Base-by-base conservation (phyloP, 106 monocot species). In the Dioscorea dumetorum region DNA sequence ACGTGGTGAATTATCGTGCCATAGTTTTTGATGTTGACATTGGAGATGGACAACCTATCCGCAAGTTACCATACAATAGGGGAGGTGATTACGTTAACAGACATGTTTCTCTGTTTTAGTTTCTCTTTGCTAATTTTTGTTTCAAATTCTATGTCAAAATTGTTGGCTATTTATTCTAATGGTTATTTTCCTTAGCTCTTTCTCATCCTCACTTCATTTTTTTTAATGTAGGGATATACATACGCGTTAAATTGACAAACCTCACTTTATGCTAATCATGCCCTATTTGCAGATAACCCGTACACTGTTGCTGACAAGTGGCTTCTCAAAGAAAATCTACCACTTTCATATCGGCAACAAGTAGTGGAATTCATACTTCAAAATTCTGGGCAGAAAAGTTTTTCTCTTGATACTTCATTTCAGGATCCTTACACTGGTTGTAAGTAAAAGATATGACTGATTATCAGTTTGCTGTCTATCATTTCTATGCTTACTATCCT, bases 11-110 rank as follows among this genome's bases (percentile, higher is more conserved):
- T 72, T 80, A 12, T 63, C 49, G 31, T 67, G 56, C 9, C 49
- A 24, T 61, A 99, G 97, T 99, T 61, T 99, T 99, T 79, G 89
- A 99, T 83, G 97, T 99, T 68, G 97, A 99, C 62, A 89, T 99
- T 77, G 92, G 97, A 73, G 97, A 99, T 85, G 97, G 97, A 48
- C 86, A 89, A 50, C 97, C 97, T 11, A 79, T 85, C 34, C 80
- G 97, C 17, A 99, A 90, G 69, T 70, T 99, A n/a, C 97, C 97
- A 74, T 99, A 92, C 70, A 92, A 99, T 49, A 74, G 62, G 57
- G 67, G 81, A 84, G 97, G 97, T 99, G 69, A 72, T 71, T 21
- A 54, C 19, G 3, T 54, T 15, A 18, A 13, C 19, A 54, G 9
- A 54, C 15, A 14, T 16, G 54, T 54, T 54, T 18, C 54, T 54